Evolutionary conservation across 2,329 filamentous ascomycete genomes (phyloP).

Genomic region (Stenocarpella maydis): DNA sequence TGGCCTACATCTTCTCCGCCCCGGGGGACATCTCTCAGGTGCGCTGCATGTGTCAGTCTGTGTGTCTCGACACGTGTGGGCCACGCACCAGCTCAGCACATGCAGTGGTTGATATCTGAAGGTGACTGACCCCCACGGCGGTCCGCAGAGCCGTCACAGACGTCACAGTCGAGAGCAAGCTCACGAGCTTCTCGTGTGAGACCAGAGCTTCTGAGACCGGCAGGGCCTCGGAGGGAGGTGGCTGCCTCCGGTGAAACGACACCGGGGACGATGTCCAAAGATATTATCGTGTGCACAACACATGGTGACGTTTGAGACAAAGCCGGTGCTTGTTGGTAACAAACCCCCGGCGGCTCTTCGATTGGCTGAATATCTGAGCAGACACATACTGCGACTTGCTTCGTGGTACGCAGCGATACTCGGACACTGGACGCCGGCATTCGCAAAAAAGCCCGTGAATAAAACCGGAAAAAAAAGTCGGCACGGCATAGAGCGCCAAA

Average conservation of each 20-base stretch:
- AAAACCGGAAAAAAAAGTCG: neutral
- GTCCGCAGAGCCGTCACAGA: neutral
- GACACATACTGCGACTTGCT: neutral
- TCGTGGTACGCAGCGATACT: neutral
- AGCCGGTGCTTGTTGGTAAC: neutral
- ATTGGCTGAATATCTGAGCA: neutral
- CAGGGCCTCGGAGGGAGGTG: slow-evolving; percentile 2
- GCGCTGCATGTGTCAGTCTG: slow-evolving; percentile 13
- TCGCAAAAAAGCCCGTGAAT: neutral
- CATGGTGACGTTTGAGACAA: neutral
- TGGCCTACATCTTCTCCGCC: neutral
- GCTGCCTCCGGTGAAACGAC: slow-evolving; percentile 20
- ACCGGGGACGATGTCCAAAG: neutral
- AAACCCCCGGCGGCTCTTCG: neutral
- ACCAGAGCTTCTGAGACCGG: slow-evolving; percentile 20
- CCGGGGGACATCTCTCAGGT: neutral
- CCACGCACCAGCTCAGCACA: neutral
- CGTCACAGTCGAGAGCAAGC: slow-evolving; percentile 5
- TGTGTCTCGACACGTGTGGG: slow-evolving; percentile 6
- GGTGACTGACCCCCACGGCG: neutral
- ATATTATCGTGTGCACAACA: neutral
- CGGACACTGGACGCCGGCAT: neutral
- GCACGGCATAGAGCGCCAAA: neutral
- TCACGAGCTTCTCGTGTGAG: slow-evolving; percentile 16
- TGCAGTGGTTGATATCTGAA: neutral